phyloP scores from a whole-genome alignment of 2,329 filamentous ascomycete species.

The Colletotrichum sojae region DNA sequence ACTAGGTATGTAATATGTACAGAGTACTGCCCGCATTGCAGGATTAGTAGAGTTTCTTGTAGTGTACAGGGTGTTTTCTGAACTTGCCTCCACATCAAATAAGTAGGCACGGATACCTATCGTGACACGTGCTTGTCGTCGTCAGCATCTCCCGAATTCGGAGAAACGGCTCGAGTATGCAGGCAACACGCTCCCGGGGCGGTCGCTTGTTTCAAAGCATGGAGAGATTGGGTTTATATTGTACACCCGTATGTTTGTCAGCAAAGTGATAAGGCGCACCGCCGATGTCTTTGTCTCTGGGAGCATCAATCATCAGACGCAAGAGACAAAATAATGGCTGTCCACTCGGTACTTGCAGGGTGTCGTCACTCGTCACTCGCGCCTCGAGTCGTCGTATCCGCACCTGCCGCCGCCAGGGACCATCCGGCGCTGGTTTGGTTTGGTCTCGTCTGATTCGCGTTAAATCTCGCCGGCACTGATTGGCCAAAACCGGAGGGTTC shows the following conservation, averaged over 20 bases:
- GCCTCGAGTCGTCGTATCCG: constrained; percentile 16
- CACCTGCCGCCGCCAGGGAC: constrained; percentile 2
- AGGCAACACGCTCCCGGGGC: too few relatives aligned
- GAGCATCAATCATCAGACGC: background rate
- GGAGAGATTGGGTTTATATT: too few relatives aligned
- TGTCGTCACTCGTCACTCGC: constrained; percentile 10
- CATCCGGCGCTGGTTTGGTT: constrained; percentile 18
- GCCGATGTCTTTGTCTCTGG: background rate
- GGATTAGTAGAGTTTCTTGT: too few relatives aligned
- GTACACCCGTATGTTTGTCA: background rate
- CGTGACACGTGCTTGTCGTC: too few relatives aligned
- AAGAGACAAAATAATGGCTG: background rate
- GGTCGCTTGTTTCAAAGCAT: too few relatives aligned
- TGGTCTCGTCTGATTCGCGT: constrained; percentile 37
- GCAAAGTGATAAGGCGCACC: background rate
- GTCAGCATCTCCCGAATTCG: too few relatives aligned
- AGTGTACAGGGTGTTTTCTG: too few relatives aligned
- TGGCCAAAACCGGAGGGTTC: background rate
- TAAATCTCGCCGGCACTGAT: constrained; percentile 14
- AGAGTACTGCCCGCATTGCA: too few relatives aligned
- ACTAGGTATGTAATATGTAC: too few relatives aligned
- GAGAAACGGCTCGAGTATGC: too few relatives aligned
- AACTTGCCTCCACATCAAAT: too few relatives aligned
- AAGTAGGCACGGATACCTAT: too few relatives aligned
- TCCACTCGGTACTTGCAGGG: constrained; percentile 11